Base-by-base conservation (phyloP, 2,329 filamentous ascomycete species). In the Catunica adiposa region DNA sequence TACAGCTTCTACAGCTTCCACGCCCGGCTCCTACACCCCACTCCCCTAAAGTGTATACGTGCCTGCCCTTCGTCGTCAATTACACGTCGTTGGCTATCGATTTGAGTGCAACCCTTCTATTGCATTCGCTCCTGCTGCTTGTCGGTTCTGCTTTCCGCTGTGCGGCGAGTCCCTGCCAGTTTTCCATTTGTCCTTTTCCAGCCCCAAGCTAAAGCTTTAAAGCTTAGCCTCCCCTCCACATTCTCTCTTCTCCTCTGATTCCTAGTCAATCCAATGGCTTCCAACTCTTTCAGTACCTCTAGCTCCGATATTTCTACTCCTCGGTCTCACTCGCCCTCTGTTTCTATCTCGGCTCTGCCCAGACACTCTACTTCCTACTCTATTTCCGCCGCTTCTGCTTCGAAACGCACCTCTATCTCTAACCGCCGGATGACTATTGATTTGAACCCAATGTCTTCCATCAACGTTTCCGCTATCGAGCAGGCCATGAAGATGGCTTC, bases 401-500 rank as follows among this genome's bases (percentile, higher is more conserved):
- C 20, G 20, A 67, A 74, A 69, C 64, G 73, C 74, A 68, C 73
- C 61, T 75, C 73, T 62, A 65, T 74, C 59, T 76, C 72, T 58
- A 68, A 70, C 63, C 71, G 75, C 61, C 72, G 73, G 58, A 70
- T 76, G 61, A 73, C 74, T 54, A 54, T 46, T 25, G 66, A 72
- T 60, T 69, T 74, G 60, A 77, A 79, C 63, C 76, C 76, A 60
- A 72, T 79, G 70, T 74, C 75, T 61, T 68, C 73, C 55, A 69
- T 81, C 64, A 76, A 82, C 65, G 68, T 80, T 58, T 61, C 69
- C 46, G 72, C 74, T 61, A 76, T 82, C 60, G 75, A 80, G 68
- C 71, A 78, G 62, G 69, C 72, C 61, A 78, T 82, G 74, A 79
- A 76, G 64, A 74, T 77, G 70, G 72, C 78, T 56, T 69, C 74